Base-by-base conservation (phyloP, 352 stramenopile genomes). In the Phytophthora multivora region DNA sequence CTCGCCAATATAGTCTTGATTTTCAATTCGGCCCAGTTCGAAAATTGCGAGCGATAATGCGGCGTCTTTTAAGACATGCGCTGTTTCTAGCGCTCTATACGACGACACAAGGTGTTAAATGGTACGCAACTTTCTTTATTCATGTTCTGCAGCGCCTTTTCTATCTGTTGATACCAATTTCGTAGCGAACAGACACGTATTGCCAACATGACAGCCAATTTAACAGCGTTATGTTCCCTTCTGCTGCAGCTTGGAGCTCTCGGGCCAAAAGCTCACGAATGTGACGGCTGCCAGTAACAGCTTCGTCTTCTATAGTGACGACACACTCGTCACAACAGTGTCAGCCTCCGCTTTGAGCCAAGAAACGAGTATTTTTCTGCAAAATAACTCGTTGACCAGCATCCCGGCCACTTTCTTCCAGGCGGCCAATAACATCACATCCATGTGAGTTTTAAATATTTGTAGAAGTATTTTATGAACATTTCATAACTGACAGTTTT, bases 401-500 rank as follows among this genome's bases (percentile, higher is more conserved):
- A 63, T 89, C 30, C 75, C 79, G 4, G 68, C 55, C 10, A 43
- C 63, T 25, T 61, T 91, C 12, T 80, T 91, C 51, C 72, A 71
- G 45, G 61, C 73, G 13, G 71, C 80, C 26, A 48, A 47, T 21
- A 84, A 59, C 51, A 65, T 70, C 53, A 73, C 59, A 3, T 68
- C 48, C 51, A 71, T 87, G 77, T 87, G 8, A 36, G 73, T 70
- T 11, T 33, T 39, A 15, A 35, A 12, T 40, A n/a, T 19, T 51
- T 19, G 12, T 54, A 28, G 0, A 39, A 30, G 16, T 15, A 36
- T 35, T 23, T 12, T 18, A 4, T 12, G 23, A n/a, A 13, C 11
- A 0, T 51, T 50, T 19, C 5, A 47, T 10, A 31, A n/a, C 19
- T 47, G 19, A 47, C 18, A 16, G 9, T 47, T 46, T 61, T 45